phyloP scores from a whole-genome alignment of 2,329 filamentous ascomycete genomes.

The Sporothrix inflata region DNA sequence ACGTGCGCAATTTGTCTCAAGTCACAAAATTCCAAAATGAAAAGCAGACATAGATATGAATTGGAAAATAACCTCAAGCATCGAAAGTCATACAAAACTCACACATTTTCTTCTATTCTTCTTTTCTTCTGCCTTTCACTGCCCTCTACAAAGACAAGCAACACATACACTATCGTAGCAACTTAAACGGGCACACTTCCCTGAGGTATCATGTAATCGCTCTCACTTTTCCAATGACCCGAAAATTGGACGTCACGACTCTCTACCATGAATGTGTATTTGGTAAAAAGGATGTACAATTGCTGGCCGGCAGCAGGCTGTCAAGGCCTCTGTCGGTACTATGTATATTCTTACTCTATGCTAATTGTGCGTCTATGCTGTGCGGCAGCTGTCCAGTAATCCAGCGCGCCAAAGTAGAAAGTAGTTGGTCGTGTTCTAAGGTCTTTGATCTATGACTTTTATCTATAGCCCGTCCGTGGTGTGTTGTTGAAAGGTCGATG shows the following conservation, averaged over 20 bases:
- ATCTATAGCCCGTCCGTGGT: not conserved
- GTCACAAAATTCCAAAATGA: too few relatives aligned
- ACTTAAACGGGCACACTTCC: too few relatives aligned
- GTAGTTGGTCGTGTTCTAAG: not conserved
- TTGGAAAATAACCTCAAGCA: too few relatives aligned
- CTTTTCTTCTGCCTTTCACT: too few relatives aligned
- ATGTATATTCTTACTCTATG: not conserved
- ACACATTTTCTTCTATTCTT: too few relatives aligned
- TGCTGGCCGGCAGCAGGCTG: not conserved
- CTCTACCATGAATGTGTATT: not conserved
- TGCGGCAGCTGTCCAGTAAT: not conserved
- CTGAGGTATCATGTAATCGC: too few relatives aligned
- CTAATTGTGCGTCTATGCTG: not conserved
- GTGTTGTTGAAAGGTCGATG: not conserved
- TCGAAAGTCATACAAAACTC: too few relatives aligned
- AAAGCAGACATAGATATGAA: too few relatives aligned
- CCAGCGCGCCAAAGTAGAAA: not conserved
- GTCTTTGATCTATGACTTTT: constrained; percentile 12
- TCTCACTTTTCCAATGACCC: too few relatives aligned
- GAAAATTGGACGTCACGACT: too few relatives aligned
- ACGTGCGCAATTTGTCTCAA: too few relatives aligned
- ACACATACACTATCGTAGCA: too few relatives aligned
- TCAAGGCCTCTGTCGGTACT: not conserved
- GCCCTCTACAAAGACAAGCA: not conserved
- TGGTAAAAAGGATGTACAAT: not conserved